Conservation (phyloP, 768 basidiomycete genomes). For the Gyrodon lividus region DNA sequence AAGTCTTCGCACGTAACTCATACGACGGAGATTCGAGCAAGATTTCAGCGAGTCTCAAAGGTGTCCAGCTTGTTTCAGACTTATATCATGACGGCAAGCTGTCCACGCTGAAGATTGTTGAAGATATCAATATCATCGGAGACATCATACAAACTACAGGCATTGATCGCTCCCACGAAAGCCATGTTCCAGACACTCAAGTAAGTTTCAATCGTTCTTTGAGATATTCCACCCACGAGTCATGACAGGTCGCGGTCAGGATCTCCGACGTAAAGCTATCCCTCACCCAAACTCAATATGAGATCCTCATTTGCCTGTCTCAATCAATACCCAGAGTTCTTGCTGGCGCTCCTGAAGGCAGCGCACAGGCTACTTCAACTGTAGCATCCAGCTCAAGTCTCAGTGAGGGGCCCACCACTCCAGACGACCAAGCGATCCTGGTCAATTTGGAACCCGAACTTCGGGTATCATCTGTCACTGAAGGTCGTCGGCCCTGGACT, state of each 20-base stretch:
- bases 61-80: conserved; percentile 80
- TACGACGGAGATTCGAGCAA: conserved; percentile 57
- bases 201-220: conserved; percentile 39
- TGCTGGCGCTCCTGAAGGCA: conserved; percentile 44
- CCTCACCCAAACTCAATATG: conserved; percentile 83
- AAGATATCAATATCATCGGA: conserved; percentile 78
- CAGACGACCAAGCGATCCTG: conserved; percentile 2
- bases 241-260: conserved; percentile 58
- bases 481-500: conserved; percentile 48
- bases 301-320: conserved; percentile 61
- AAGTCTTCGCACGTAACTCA: conserved; percentile 79
- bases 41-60: conserved; percentile 72
- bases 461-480: conserved; percentile 26
- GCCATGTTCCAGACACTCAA: conserved; percentile 68
- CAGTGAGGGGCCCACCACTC: background rate
- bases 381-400: conserved; percentile 15
- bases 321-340: conserved; percentile 71
- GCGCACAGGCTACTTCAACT: conserved; percentile 29
- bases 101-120: conserved; percentile 79
- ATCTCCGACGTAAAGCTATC: conserved; percentile 84
- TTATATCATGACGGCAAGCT: conserved; percentile 48
- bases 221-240: conserved; percentile 4
- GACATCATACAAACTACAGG: conserved; percentile 62
- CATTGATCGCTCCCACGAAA: conserved; percentile 51
- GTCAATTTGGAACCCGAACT: conserved; percentile 56